These are phyloP conservation scores for Microbotryum scabiosae DNA, from an alignment of 1,284 basidiomycete genomes.

Conservation along the genomic window DNA sequence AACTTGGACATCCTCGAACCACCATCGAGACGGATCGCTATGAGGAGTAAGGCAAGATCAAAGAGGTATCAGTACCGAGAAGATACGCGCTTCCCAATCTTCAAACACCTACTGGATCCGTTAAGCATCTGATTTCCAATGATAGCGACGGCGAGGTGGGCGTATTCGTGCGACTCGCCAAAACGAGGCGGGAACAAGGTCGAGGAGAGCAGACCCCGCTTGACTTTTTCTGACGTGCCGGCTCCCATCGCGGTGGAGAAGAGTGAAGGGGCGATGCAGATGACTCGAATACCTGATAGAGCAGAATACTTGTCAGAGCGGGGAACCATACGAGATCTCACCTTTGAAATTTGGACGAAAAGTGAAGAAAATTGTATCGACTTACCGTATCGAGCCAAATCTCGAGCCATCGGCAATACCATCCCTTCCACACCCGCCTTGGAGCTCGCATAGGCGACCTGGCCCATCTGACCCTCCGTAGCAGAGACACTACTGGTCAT, in stretches of 20 bases:
- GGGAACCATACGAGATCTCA: background rate
- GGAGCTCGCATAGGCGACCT: constrained; percentile 36
- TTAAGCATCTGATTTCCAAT: constrained; percentile 35
- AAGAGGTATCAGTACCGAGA: background rate
- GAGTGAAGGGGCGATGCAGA: constrained; percentile 36
- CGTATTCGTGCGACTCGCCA: constrained; percentile 37
- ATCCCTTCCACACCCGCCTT: constrained; percentile 39
- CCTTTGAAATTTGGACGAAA: background rate
- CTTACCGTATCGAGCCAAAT: constrained; percentile 39
- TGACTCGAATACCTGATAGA: constrained; percentile 28
- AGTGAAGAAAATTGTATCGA: background rate
- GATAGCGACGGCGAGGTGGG: constrained; percentile 33
- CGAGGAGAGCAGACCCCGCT: constrained; percentile 8
- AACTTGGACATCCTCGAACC: constrained; percentile 28
- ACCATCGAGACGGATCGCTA: constrained; percentile 27
- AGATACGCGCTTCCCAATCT: no score
- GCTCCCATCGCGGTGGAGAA: constrained; percentile 40
- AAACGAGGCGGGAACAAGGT: constrained; percentile 33
- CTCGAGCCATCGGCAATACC: constrained; percentile 40
- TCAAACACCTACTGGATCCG: constrained; percentile 18
- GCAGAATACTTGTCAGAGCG: background rate
- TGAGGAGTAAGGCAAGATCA: background rate
- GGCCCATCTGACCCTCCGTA: constrained; percentile 40
- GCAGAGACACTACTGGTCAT: constrained; percentile 37
- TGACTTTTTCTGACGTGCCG: constrained; percentile 23